phyloP scores from a whole-genome alignment of 2,329 filamentous ascomycete genomes.

The Trichoderma pleuroti region DNA sequence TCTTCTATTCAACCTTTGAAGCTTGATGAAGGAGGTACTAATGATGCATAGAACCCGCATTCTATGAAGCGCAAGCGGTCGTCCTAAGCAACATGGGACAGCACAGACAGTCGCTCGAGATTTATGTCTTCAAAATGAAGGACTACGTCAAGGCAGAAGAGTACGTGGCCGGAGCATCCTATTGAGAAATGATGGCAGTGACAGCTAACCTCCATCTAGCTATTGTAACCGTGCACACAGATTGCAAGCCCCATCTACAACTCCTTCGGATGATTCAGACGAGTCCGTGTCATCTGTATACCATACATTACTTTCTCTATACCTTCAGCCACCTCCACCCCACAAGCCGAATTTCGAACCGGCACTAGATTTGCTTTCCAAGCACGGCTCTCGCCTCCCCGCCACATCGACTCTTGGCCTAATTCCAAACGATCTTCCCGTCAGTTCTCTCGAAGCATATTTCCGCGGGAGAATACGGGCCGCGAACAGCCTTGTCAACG shows the following conservation, averaged over 20 bases:
- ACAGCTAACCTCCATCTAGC: constrained; percentile 37
- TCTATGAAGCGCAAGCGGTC: constrained; percentile 86
- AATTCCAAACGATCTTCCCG: constrained; percentile 75
- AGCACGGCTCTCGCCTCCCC: constrained; percentile 87
- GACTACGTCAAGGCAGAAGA: constrained; percentile 90
- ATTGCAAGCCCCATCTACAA: constrained; percentile 45
- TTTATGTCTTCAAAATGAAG: constrained; percentile 92
- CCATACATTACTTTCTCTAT: constrained; percentile 83
- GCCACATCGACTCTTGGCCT: constrained; percentile 81
- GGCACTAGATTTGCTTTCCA: constrained; percentile 81
- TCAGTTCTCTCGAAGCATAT: constrained; percentile 80
- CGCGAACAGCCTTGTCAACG: constrained; percentile 77
- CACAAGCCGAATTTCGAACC: constrained; percentile 71
- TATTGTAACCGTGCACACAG: constrained; percentile 88
- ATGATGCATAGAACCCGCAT: constrained; percentile 62
- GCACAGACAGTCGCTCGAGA: constrained; percentile 92
- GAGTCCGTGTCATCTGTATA: constrained; percentile 76
- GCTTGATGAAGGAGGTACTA: not conserved
- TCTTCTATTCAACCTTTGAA: not conserved
- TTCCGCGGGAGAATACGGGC: constrained; percentile 87
- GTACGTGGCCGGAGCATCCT: constrained; percentile 50
- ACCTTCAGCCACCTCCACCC: constrained; percentile 74
- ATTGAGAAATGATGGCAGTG: not conserved
- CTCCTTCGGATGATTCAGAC: constrained; percentile 36
- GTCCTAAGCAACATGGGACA: constrained; percentile 93